These are phyloP conservation scores for Pseudopithomyces maydicus DNA, from an alignment of 2,329 filamentous ascomycete genomes.

Conservation along the genomic window DNA sequence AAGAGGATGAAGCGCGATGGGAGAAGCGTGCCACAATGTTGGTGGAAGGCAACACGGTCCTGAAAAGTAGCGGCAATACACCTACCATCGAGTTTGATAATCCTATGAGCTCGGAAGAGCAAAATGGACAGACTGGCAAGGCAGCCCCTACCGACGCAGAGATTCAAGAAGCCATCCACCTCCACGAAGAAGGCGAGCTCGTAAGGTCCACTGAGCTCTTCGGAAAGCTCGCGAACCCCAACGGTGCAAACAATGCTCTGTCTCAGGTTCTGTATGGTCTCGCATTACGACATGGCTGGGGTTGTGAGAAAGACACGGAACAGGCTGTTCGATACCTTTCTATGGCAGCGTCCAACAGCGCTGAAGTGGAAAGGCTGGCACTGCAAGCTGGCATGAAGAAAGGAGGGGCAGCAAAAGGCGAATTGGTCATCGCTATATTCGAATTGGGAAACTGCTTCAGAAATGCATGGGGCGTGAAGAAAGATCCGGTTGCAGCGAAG, in stretches of 20 bases:
- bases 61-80: constrained; percentile 43
- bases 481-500: constrained; percentile 81
- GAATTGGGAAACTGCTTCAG: constrained; percentile 93
- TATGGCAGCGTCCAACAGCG: constrained; percentile 87
- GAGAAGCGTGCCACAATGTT: constrained; percentile 92
- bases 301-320: constrained; percentile 73
- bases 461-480: constrained; percentile 88
- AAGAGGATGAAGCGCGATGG: constrained; percentile 70
- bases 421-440: constrained; percentile 94
- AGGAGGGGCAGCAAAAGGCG: constrained; percentile 92
- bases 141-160: constrained; percentile 57
- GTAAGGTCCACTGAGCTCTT: constrained; percentile 84
- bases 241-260: constrained; percentile 86
- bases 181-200: constrained; percentile 86
- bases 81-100: constrained; percentile 28
- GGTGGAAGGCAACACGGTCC: constrained; percentile 62
- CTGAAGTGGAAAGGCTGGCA: constrained; percentile 82
- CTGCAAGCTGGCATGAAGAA: constrained; percentile 87
- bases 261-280: constrained; percentile 96
- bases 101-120: constrained; percentile 12
- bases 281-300: constrained; percentile 93
- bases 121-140: constrained; percentile 15
- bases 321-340: constrained; percentile 84
- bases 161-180: constrained; percentile 92
- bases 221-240: constrained; percentile 78